These are phyloP conservation scores for Leucocoprinus leucothites DNA, from an alignment of 768 basidiomycete species.

Conservation along the genomic window DNA sequence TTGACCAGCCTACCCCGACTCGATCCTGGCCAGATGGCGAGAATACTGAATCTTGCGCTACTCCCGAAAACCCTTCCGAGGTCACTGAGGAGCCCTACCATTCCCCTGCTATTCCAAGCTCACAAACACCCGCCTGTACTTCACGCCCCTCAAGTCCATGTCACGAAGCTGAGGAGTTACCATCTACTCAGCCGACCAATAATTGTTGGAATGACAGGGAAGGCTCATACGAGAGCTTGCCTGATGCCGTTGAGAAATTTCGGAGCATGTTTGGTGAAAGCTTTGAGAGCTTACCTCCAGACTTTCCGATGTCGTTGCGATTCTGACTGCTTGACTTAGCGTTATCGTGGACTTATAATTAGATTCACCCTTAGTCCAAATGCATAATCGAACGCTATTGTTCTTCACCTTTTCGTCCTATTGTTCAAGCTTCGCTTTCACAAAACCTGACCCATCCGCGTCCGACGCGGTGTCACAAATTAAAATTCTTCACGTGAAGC, in stretches of 20 bases:
- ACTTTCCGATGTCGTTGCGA: slow-evolving; percentile 37
- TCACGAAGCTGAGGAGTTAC: neutral
- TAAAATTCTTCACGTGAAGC: neutral
- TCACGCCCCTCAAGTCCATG: neutral
- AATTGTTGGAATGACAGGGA: neutral
- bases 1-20: no score
- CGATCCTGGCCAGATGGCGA: neutral
- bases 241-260: slow-evolving; percentile 38
- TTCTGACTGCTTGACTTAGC: neutral
- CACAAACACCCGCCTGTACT: neutral
- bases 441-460: no score
- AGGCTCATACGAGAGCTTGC: slow-evolving; percentile 27
- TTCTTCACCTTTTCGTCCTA: no score
- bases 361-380: no score
- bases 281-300: slow-evolving; percentile 37
- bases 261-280: slow-evolving; percentile 39
- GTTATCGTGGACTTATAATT: no score
- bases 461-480: no score
- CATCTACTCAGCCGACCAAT: slow-evolving; percentile 9
- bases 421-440: no score
- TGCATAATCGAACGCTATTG: neutral
- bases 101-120: neutral
- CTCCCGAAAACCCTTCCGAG: neutral
- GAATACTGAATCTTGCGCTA: neutral
- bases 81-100: neutral